A percentile compares a stretch with the other conserved stretches of the same genome.
These are phyloP conservation scores for Medicago ruthenica DNA, from an alignment of 306 rosid genomes.

Conservation along the genomic window DNA sequence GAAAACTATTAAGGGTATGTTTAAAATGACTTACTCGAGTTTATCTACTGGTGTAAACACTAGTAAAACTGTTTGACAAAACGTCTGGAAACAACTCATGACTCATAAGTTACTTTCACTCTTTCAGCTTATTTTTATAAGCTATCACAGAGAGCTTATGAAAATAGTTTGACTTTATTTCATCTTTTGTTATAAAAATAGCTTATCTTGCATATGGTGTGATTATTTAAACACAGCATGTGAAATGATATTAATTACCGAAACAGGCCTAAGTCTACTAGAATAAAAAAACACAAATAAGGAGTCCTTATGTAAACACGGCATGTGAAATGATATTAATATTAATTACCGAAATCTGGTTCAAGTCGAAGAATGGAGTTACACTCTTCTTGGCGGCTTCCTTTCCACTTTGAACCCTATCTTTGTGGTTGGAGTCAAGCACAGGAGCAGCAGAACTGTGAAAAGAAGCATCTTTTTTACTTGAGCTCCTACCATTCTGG, in stretches of 20 bases:
- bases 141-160: too few species aligned
- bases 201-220: too few species aligned
- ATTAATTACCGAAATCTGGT: conserved; percentile 85
- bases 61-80: neutral
- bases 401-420: conserved; percentile 60
- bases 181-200: too few species aligned
- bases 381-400: conserved; percentile 63
- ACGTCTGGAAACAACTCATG: neutral
- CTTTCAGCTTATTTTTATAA: too few species aligned
- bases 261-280: conserved; percentile 2
- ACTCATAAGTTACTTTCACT: neutral
- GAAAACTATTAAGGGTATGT: neutral
- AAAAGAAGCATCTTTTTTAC: conserved; percentile 56
- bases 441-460: conserved; percentile 48
- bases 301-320: conserved; percentile 22
- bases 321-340: neutral
- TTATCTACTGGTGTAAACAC: neutral
- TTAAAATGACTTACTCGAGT: neutral
- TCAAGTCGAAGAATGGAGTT: conserved; percentile 80
- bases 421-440: conserved; percentile 69
- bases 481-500: conserved; percentile 58
- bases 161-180: too few species aligned
- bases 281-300: conserved; percentile 23
- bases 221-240: too few species aligned
- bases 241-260: too few species aligned